Conservation (phyloP, 768 basidiomycete species). For the Nidularia pulvinata region DNA sequence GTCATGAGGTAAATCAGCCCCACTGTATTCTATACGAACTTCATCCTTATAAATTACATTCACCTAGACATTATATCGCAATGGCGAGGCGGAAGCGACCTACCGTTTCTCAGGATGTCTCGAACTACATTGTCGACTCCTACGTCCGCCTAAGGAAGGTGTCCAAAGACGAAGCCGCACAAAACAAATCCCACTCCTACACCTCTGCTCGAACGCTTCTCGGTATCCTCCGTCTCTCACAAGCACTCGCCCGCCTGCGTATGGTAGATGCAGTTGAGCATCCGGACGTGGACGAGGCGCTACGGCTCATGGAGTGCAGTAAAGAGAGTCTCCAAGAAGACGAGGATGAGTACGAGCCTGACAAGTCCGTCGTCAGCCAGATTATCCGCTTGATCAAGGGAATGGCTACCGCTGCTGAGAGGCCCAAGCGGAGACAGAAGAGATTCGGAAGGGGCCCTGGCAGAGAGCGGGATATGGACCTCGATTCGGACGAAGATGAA, state of each 20-base stretch:
- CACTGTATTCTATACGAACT: background rate
- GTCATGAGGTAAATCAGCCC: constrained; percentile 70
- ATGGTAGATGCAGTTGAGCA: constrained; percentile 80
- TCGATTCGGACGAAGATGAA: constrained; percentile 61
- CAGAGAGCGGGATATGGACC: constrained; percentile 68
- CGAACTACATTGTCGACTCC: constrained; percentile 91
- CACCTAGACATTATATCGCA: constrained; percentile 89
- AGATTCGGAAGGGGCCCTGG: constrained; percentile 70
- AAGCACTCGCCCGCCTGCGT: constrained; percentile 92
- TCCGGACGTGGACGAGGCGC: constrained; percentile 93
- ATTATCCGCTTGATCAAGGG: constrained; percentile 92
- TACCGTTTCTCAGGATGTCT: constrained; percentile 85
- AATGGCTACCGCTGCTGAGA: constrained; percentile 56
- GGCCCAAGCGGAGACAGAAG: constrained; percentile 30
- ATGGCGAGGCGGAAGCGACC: constrained; percentile 87
- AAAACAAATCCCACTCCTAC: constrained; percentile 90
- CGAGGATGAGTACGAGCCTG: constrained; percentile 66
- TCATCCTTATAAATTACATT: constrained; percentile 1
- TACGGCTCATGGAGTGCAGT: constrained; percentile 96
- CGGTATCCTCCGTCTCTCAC: constrained; percentile 91
- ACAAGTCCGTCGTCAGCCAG: constrained; percentile 79
- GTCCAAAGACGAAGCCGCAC: constrained; percentile 87
- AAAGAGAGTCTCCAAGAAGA: constrained; percentile 91
- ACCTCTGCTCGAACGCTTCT: constrained; percentile 96
- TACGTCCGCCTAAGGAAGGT: constrained; percentile 95